Conservation (phyloP, 805 yeast genomes). For the Candida ovalis region DNA sequence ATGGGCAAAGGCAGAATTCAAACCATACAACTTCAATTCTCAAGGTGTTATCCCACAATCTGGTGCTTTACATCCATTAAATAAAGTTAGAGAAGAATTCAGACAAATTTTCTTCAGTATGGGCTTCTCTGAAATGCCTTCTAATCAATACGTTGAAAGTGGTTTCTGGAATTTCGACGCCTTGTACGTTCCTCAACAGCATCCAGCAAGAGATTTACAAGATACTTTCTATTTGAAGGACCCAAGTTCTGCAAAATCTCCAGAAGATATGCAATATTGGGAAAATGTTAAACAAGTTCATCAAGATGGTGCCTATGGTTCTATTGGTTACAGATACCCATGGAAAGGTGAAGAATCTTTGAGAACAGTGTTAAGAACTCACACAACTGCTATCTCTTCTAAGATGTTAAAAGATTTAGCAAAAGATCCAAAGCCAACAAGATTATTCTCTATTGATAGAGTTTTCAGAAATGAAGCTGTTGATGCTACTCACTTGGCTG, state of each 20-base stretch:
- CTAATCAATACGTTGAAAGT: constrained; percentile 95
- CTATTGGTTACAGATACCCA: constrained; percentile 97
- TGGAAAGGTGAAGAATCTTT: constrained; percentile 92
- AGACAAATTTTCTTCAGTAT: constrained; percentile 95
- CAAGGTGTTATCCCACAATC: constrained; percentile 84
- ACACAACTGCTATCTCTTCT: constrained; percentile 93
- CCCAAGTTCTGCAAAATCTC: constrained; percentile 76
- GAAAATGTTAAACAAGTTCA: constrained; percentile 79
- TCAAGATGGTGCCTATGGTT: constrained; percentile 85
- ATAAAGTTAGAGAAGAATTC: constrained; percentile 95
- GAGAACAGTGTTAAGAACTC: constrained; percentile 92
- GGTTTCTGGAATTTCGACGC: constrained; percentile 99
- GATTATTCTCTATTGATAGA: constrained; percentile 94
- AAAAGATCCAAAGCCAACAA: constrained; percentile 78
- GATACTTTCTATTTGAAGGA: constrained; percentile 97
- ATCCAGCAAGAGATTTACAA: constrained; percentile 98
- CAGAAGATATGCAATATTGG: constrained; percentile 77
- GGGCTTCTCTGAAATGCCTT: constrained; percentile 99
- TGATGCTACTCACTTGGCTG: constrained; percentile 98
- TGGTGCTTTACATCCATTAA: constrained; percentile 96
- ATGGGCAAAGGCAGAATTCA: constrained; percentile 82
- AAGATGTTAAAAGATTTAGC: constrained; percentile 85
- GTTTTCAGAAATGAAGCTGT: constrained; percentile 99
- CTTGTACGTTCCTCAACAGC: constrained; percentile 96
- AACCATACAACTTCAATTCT: constrained; percentile 93